Base-by-base conservation (phyloP, 202 grass and related monocot genomes). In the Dendrocalamus latiflorus region DNA sequence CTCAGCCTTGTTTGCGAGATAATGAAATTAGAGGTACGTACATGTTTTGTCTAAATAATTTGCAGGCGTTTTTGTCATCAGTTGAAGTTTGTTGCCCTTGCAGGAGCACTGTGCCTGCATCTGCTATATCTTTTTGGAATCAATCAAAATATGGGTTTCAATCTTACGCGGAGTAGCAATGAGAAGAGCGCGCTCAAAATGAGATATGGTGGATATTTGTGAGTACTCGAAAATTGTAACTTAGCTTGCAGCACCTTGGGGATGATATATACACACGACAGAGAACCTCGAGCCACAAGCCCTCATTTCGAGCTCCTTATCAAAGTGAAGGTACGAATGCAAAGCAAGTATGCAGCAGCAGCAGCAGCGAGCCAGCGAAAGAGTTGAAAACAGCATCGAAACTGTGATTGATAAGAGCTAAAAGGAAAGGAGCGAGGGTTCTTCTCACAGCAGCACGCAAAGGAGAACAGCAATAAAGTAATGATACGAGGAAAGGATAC, bases 1-100 rank as follows among this genome's bases (percentile, higher is more conserved):
- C 86, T 94, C 67, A 91, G 90, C 86, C 92, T 98, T 75, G 90
- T 94, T 33, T 98, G 95, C 54, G 92, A 94, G 85, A 92, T 98
- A 71, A 91, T 94, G 92, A 90, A 98, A 53, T 61, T 95, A 43
- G 93, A 98, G 93, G 95, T 95, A 93, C 26, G 75, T 76, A 5
- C 5, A 6, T 51, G 39, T 69, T 30, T 28, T 75, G 45, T 50
- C 59, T 6, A 10, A 67, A 7, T 18, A 41, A 33, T 10, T 8
- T 39, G 14, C 42, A 15, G 33, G 21, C 63, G 34, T 45, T 64
- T 63, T 15, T 47, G 34, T n/a, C 12, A 66, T 14, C 30, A 30
- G 37, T 36, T 80, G 30, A 30, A 30, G 30, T 30, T 30, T 30
- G 30, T 30, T 30, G 30, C 30, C 25, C 18, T 43, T 80, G 16